These are phyloP conservation scores for Phytopythium vexans DNA, from an alignment of 352 stramenopile genomes.

Conservation along the genomic window DNA sequence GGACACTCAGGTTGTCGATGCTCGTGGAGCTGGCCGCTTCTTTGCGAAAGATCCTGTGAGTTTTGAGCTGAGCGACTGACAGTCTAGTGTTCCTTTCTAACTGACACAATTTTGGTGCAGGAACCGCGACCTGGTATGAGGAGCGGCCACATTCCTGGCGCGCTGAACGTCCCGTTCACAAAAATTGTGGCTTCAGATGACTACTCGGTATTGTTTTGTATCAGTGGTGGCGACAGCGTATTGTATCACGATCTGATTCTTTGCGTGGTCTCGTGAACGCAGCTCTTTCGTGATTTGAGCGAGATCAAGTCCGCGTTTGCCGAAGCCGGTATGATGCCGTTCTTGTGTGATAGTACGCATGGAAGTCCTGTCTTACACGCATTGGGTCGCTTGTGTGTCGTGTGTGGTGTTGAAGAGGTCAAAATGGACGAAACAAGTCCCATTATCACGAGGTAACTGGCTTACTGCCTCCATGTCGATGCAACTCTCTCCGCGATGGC, in stretches of 20 bases:
- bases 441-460: slow-evolving; percentile 62
- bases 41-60: slow-evolving; percentile 73
- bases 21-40: slow-evolving; percentile 86
- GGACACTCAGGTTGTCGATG: slow-evolving; percentile 89
- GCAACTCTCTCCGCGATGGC: too few relatives aligned
- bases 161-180: slow-evolving; percentile 90
- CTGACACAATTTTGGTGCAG: slow-evolving; percentile 17
- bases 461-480: neutral
- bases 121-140: slow-evolving; percentile 91
- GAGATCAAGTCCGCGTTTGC: slow-evolving; percentile 82
- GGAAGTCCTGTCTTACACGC: slow-evolving; percentile 2
- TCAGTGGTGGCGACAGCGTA: slow-evolving; percentile 5
- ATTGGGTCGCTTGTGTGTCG: neutral
- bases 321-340: slow-evolving; percentile 39
- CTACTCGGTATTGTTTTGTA: slow-evolving; percentile 51
- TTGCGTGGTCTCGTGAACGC: neutral
- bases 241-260: slow-evolving; percentile 8
- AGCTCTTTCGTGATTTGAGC: slow-evolving; percentile 71
- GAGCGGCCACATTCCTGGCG: slow-evolving; percentile 90
- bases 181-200: slow-evolving; percentile 85
- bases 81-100: neutral
- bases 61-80: neutral
- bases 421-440: slow-evolving; percentile 54
- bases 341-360: neutral
- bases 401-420: slow-evolving; percentile 28